Evolutionary conservation across 352 stramenopile genomes (phyloP).

Genomic region (Pythium aristosporum): DNA sequence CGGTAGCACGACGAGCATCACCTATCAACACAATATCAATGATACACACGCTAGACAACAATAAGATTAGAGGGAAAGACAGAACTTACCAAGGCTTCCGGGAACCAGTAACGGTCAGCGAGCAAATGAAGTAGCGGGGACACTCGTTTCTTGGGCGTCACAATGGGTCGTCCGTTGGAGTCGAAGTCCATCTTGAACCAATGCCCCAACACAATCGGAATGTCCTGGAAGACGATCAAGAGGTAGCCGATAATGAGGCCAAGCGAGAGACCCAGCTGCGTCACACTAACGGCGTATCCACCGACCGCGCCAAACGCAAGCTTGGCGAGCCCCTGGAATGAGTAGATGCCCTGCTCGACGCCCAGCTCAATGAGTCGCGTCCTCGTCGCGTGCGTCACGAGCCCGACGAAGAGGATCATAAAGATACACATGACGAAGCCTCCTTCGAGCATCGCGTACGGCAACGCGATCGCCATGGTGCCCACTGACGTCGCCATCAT

Average conservation of each 20-base stretch:
- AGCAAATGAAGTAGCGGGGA: conserved; percentile 28
- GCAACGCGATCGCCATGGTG: conserved; percentile 34
- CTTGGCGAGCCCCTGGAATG: conserved; percentile 45
- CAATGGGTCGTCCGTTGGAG: conserved; percentile 20
- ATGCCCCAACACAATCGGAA: conserved; percentile 38
- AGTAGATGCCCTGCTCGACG: conserved; percentile 52
- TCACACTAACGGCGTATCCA: conserved; percentile 28
- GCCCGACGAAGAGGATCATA: conserved; percentile 33
- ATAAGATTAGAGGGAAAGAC: neutral
- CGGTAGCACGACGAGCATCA: conserved; percentile 35
- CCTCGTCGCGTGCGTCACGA: conserved; percentile 31
- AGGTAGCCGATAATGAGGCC: conserved; percentile 45
- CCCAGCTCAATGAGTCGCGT: conserved; percentile 45
- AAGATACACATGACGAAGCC: conserved; percentile 45
- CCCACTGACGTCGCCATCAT: conserved; percentile 39
- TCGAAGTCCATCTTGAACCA: conserved; percentile 40
- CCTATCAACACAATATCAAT: conserved; percentile 16
- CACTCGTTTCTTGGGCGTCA: conserved; percentile 15
- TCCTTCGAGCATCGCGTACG: conserved; percentile 44
- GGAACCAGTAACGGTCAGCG: conserved; percentile 22
- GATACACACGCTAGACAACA: neutral
- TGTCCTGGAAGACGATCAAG: conserved; percentile 42
- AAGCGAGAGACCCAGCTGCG: conserved; percentile 37
- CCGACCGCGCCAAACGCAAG: conserved; percentile 40
- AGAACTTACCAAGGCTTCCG: conserved; percentile 11